Evolutionary conservation across 208 protist genomes (phyloP).

Genomic region (Trypanosoma melophagium): DNA sequence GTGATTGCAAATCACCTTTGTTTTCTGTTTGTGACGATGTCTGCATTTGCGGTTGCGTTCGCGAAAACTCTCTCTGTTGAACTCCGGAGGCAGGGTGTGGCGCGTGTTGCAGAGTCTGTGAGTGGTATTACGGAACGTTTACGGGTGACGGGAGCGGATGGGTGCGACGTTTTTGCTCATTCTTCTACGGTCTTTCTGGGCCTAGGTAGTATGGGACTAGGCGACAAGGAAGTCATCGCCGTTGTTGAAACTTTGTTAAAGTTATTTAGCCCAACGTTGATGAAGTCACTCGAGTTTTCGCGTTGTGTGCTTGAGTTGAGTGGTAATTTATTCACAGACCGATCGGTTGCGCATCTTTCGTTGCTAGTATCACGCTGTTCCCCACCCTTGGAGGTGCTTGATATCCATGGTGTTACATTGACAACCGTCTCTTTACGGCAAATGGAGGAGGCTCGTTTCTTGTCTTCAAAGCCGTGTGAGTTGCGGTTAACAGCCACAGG

Average conservation of each 20-base stretch:
- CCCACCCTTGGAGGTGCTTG: constrained; percentile 6
- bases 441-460: constrained; percentile 6
- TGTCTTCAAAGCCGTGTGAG: not conserved
- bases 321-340: constrained; percentile 52
- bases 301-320: constrained; percentile 27
- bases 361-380: constrained; percentile 39
- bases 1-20: too few relatives aligned
- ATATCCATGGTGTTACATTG: constrained; percentile 9
- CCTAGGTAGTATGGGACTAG: constrained; percentile 33
- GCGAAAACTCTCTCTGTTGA: constrained; percentile 36
- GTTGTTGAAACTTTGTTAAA: constrained; percentile 64
- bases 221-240: constrained; percentile 58
- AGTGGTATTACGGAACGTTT: constrained; percentile 6
- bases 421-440: not conserved
- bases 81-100: constrained; percentile 57
- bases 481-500: not conserved
- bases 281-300: constrained; percentile 11
- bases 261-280: constrained; percentile 14
- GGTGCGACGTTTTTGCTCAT: not conserved
- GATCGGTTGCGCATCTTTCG: constrained; percentile 40
- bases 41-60: not conserved
- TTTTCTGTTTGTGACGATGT: too few relatives aligned
- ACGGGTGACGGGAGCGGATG: not conserved
- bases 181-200: constrained; percentile 24
- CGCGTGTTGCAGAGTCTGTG: constrained; percentile 15